phyloP scores from a whole-genome alignment of 345 rosid genomes.

The Citrus glauca region DNA sequence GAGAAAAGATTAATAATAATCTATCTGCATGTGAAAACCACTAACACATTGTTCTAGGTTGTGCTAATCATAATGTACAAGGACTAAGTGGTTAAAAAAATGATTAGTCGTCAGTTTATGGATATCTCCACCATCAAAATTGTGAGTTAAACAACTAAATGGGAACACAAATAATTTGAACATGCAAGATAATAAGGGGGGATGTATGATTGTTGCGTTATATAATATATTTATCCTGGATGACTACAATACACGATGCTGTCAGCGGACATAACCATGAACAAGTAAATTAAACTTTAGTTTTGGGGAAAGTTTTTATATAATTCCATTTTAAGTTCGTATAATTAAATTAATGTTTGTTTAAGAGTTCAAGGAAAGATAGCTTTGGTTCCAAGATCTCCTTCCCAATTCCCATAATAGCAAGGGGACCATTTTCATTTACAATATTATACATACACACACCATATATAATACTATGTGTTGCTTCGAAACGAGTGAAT shows the following conservation, averaged over 20 bases:
- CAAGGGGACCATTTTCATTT: neutral
- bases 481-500: neutral
- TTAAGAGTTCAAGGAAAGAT: neutral
- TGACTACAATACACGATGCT: neutral
- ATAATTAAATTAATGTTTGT: neutral
- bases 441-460: neutral
- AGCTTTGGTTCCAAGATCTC: neutral
- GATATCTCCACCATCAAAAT: neutral
- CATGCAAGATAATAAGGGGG: neutral
- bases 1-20: neutral
- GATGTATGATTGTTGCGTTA: neutral
- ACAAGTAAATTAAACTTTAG: neutral
- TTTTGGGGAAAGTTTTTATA: neutral
- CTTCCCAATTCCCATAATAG: neutral
- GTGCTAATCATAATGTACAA: neutral
- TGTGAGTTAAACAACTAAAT: neutral
- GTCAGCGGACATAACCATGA: neutral
- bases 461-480: neutral
- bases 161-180: neutral
- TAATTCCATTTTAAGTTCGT: too few relatives aligned
- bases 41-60: neutral
- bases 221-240: neutral
- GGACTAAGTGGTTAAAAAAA: neutral
- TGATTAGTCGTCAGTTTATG: too few relatives aligned
- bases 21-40: slow-evolving; percentile 1